phyloP scores from a whole-genome alignment of 805 yeast genomes.

The Wickerhamiella azymoides region DNA sequence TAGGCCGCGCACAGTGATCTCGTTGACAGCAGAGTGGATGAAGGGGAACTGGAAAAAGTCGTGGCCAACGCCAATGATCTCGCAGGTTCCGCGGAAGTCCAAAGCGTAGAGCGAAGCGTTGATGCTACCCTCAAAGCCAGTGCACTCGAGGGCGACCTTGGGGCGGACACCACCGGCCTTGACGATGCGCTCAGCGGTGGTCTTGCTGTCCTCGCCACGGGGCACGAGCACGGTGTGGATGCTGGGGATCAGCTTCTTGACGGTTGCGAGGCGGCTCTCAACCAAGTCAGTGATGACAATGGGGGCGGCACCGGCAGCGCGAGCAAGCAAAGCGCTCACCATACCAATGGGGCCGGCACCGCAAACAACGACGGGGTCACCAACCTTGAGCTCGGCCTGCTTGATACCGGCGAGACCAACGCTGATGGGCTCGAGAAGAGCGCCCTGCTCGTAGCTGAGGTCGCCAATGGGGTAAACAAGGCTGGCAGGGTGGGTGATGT shows the following conservation, averaged over 20 bases:
- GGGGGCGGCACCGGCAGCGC: slow-evolving; percentile 42
- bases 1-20: slow-evolving; percentile 37
- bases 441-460: slow-evolving; percentile 40
- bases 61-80: slow-evolving; percentile 40
- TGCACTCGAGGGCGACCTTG: slow-evolving; percentile 37
- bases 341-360: slow-evolving; percentile 55
- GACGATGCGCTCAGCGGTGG: slow-evolving; percentile 19
- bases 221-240: slow-evolving; percentile 33
- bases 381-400: slow-evolving; percentile 35
- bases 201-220: slow-evolving; percentile 28
- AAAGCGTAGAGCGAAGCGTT: slow-evolving; percentile 34
- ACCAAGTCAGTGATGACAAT: slow-evolving; percentile 37
- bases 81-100: slow-evolving; percentile 34
- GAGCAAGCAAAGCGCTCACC: slow-evolving; percentile 34
- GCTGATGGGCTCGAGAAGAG: slow-evolving; percentile 40
- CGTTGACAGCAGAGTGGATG: slow-evolving; percentile 41
- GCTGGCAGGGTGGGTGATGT: slow-evolving; percentile 27
- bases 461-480: slow-evolving; percentile 27
- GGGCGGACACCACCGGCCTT: slow-evolving; percentile 33
- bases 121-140: slow-evolving; percentile 39
- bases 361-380: slow-evolving; percentile 34
- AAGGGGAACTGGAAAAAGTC: slow-evolving; percentile 37
- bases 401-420: slow-evolving; percentile 42
- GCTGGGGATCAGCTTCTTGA: slow-evolving; percentile 34
- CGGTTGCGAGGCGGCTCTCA: slow-evolving; percentile 33